A percentile compares a stretch with the other conserved stretches of the same genome.
These are phyloP conservation scores for Arthrobotrys pseudoclavata DNA, from an alignment of 2,329 filamentous ascomycete species.

Conservation along the genomic window DNA sequence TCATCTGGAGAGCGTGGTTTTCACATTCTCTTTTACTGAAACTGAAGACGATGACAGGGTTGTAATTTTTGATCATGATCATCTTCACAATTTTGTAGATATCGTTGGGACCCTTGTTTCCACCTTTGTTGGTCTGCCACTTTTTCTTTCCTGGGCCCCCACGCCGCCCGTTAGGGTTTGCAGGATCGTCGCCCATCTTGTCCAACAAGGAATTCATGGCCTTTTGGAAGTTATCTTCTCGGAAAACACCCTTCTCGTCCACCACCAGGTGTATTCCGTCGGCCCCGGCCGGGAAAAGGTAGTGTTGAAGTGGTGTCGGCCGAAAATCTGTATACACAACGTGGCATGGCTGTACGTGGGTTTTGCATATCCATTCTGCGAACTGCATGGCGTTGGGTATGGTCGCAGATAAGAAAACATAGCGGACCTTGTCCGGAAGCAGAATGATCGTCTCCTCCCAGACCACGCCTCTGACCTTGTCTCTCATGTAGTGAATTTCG, in stretches of 20 bases:
- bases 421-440: constrained; percentile 96
- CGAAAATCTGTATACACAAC: constrained; percentile 99
- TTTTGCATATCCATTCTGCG: constrained; percentile 98
- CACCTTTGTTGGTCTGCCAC: constrained; percentile 91
- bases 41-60: constrained; percentile 98
- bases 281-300: constrained; percentile 93
- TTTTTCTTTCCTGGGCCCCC: constrained; percentile 87
- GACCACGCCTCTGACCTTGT: constrained; percentile 92
- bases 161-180: constrained; percentile 81
- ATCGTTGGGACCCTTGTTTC: constrained; percentile 77
- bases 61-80: constrained; percentile 98
- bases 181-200: constrained; percentile 85
- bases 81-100: constrained; percentile 99
- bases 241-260: constrained; percentile 95
- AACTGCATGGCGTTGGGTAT: constrained; percentile 99
- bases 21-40: constrained; percentile 99
- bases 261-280: constrained; percentile 95
- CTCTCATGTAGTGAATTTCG: constrained; percentile 98
- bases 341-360: constrained; percentile 96
- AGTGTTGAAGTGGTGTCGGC: constrained; percentile 95
- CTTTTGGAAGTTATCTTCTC: constrained; percentile 96
- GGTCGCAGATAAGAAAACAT: constrained; percentile 97
- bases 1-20: constrained; percentile 87
- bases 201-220: constrained; percentile 92
- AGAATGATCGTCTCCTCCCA: constrained; percentile 99